Percentiles rank a stretch among this genome's conserved stretches.
phyloP scores from a whole-genome alignment of 1,284 basidiomycete genomes.

The Trametes sp. region DNA sequence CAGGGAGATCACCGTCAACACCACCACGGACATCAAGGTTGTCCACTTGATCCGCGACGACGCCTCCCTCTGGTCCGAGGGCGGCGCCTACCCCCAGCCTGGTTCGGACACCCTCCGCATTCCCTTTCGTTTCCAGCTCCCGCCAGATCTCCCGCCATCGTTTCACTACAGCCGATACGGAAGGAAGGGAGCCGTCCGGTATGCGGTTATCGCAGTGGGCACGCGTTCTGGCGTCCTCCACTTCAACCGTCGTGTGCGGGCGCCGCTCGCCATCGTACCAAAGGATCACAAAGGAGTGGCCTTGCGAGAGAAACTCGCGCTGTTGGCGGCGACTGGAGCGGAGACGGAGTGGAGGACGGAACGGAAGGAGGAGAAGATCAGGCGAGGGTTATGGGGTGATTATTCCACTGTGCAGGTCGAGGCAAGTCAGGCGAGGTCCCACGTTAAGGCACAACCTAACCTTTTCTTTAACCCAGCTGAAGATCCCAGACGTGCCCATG shows the following conservation, averaged over 20 bases:
- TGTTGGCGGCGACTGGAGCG: background rate
- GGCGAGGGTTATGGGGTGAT: constrained; percentile 35
- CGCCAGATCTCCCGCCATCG: constrained; percentile 32
- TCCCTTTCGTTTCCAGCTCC: constrained; percentile 36
- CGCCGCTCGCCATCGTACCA: constrained; percentile 32
- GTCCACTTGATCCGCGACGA: constrained; percentile 23
- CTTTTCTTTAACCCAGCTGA: background rate
- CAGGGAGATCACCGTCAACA: background rate
- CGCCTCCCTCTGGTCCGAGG: constrained; percentile 30
- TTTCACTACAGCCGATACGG: constrained; percentile 22
- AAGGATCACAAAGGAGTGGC: constrained; percentile 8
- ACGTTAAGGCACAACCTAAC: too few species aligned
- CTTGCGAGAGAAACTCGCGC: constrained; percentile 15
- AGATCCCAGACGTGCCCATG: background rate
- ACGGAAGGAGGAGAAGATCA: constrained; percentile 23
- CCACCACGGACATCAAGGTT: background rate
- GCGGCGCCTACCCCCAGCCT: constrained; percentile 26
- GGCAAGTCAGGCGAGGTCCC: too few species aligned
- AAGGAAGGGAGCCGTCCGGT: constrained; percentile 19
- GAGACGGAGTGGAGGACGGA: constrained; percentile 17
- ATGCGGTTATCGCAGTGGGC: constrained; percentile 32
- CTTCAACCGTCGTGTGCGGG: constrained; percentile 22
- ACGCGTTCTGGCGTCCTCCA: constrained; percentile 26
- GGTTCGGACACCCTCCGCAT: constrained; percentile 30
- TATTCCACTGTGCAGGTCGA: constrained; percentile 27